Conservation (phyloP, 2,329 filamentous ascomycete species). For the Penicillium sp. region DNA sequence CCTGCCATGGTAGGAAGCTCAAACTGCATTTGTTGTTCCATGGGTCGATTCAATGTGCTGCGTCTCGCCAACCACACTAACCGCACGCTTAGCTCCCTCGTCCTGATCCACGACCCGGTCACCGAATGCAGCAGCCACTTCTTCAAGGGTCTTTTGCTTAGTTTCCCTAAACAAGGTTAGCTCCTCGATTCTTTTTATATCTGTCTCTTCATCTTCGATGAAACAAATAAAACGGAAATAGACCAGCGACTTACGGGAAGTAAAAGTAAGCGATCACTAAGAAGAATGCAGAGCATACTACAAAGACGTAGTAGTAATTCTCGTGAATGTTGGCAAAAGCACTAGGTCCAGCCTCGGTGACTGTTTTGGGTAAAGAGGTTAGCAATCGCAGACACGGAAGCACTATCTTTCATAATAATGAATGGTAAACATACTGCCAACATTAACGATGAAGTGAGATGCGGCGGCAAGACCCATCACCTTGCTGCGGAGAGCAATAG, state of each 20-base stretch:
- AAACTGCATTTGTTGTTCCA: constrained; percentile 1
- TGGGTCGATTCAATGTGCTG: constrained; percentile 20
- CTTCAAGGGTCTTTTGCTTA: constrained; percentile 50
- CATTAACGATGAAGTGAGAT: constrained; percentile 57
- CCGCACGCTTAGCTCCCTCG: constrained; percentile 27
- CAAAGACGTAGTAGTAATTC: constrained; percentile 63
- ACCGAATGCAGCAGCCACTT: constrained; percentile 52
- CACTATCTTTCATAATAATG: neutral
- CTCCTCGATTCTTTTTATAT: neutral
- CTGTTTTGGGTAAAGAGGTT: constrained; percentile 17
- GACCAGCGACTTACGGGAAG: constrained; percentile 48
- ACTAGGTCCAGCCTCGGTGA: constrained; percentile 56
- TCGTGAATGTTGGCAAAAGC: constrained; percentile 59
- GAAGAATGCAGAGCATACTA: constrained; percentile 54
- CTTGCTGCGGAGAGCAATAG: constrained; percentile 54
- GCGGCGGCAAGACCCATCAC: constrained; percentile 57
- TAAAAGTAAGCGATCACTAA: constrained; percentile 54
- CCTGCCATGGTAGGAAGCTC: neutral
- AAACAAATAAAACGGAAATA: neutral
- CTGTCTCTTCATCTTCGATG: neutral
- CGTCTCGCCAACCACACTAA: constrained; percentile 25
- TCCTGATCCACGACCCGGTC: constrained; percentile 44
- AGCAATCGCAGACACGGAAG: neutral
- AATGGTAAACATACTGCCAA: constrained; percentile 39
- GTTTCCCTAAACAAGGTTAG: constrained; percentile 43